phyloP scores from a whole-genome alignment of 192 early-diverging fungal genomes.

The Linnemannia exigua region DNA sequence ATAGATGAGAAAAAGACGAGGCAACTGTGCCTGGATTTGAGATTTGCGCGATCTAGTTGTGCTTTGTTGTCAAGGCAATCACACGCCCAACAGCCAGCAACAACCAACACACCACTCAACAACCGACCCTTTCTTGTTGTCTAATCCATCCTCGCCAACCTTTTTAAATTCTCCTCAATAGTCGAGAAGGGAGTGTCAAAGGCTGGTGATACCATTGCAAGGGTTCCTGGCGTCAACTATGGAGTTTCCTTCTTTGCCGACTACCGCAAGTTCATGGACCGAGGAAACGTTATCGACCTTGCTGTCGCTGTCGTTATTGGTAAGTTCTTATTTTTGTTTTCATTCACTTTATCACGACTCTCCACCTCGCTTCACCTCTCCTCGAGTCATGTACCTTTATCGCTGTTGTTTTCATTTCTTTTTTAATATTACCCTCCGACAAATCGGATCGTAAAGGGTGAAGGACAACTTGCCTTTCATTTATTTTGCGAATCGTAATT shows the following conservation, averaged over 20 bases:
- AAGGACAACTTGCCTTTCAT: background rate
- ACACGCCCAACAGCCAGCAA: background rate
- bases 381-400: background rate
- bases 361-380: no score
- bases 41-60: background rate
- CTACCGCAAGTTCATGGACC: conserved; percentile 68
- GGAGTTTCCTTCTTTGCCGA: conserved; percentile 66
- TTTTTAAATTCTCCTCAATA: background rate
- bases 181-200: conserved; percentile 53
- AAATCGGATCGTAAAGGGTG: background rate
- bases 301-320: conserved; percentile 79
- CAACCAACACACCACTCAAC: background rate
- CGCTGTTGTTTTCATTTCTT: background rate
- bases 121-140: background rate
- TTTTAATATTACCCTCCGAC: background rate
- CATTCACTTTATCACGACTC: conserved; percentile 46
- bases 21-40: background rate
- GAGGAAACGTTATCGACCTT: conserved; percentile 75
- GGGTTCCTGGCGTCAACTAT: conserved; percentile 57
- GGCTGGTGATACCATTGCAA: conserved; percentile 31
- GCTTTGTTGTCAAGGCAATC: background rate
- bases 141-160: background rate
- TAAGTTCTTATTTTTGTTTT: conserved; percentile 57
- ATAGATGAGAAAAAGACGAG: no score
- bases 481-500: background rate